Base-by-base conservation (phyloP, 2,329 filamentous ascomycete genomes). In the Didymosphaeria variabile region DNA sequence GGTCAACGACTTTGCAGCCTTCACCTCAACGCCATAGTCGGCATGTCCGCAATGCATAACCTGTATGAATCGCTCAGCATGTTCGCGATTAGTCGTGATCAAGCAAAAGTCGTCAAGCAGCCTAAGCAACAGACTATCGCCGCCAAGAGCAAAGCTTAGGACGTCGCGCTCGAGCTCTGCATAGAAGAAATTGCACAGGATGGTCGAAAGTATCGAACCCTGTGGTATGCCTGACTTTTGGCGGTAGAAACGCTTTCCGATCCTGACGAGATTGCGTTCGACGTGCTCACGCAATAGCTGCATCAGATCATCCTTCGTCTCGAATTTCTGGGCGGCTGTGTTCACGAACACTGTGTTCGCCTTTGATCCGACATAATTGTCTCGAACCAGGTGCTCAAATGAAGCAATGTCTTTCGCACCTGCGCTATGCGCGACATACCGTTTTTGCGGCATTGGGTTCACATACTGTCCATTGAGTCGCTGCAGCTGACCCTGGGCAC, bases 101-200 rank as follows among this genome's bases (percentile, higher is more conserved):
- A 99, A 86, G 5, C 98, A 82, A 69, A 98, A 99, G 72, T 99
- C 95, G 69, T 99, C 95, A 45, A 97, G 92, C 10, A 97, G 84
- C 17, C 95, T 86, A 55, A 98, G 78, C 8, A 99, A 82, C 2
- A 97, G 78, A 52, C 86, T 90, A 36, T 90, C 74, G 19, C 60
- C 81, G n/a, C 77, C 72, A 17, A 82, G 69, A 2, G 95, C 79
- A 72, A 97, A 98, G 0, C 72, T 74, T 2, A 98, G 82, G 15
- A 90, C 81, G 29, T 88, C 83, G 7, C 79, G 79, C 77, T 99
- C 95, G 1, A 98, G 86, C 64, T 95, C 89, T 6, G 92, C 94
- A 74, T 99, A 99, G 77, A 98, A 97, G 79, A 97, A 94, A 79
- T 93, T 98, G 83, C 95, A 98, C 5, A 99, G 83, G 44, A 93